Evolutionary conservation across 2,329 filamentous ascomycete species (phyloP), one percentile per base, ranked within the genome.

Genomic region (Fusarium nematophilum): DNA sequence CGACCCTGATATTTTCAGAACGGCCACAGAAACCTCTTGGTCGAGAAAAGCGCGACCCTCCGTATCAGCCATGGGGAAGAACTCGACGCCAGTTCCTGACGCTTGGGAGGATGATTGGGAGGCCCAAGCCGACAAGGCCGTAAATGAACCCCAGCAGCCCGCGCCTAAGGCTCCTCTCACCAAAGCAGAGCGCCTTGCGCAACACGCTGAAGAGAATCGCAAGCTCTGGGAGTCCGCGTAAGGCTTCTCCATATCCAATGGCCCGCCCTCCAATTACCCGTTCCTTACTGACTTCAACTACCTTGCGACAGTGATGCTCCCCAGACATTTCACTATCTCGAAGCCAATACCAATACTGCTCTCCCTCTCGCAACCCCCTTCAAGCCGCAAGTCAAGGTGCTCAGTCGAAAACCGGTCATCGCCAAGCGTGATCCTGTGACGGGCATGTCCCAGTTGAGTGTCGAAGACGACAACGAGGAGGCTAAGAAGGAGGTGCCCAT

Each of bases 61-160:
- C n/a, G 15, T 39, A 27, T 48, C 63, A 66, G 79, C 76, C 73
- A 81, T 81, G 81, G 68, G 72, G 65, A 79, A 79, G 77, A 78
- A 73, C 29, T 55, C 66, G 13, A 76, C 75, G 14, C 75, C 75
- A 17, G 75, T 89, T 54, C 88, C 90, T 30, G 86, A 93, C 73
- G 93, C 92, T 15, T 97, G 94, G 94, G 92, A 94, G 27, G 84
- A 96, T 68, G 91, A 97, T 70, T 98, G 93, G 93, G 91, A 94
- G 73, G 78, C 80, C 6, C 84, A 90, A 71, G 92, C 90, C 53
- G 92, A 96, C 73, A 82, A 73, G 53, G 67, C 75, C 23, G 73
- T 75, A 34, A 72, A 74, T 47, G 65, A 75, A n/a, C 69, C 74
- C 26, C 62, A 72, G 39, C 66, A 73, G 50, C 67, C 70, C 29